A percentile compares a stretch with the other conserved stretches of the same genome.
phyloP scores from a whole-genome alignment of 2,329 filamentous ascomycete species.

The Triangularia verruculosa region DNA sequence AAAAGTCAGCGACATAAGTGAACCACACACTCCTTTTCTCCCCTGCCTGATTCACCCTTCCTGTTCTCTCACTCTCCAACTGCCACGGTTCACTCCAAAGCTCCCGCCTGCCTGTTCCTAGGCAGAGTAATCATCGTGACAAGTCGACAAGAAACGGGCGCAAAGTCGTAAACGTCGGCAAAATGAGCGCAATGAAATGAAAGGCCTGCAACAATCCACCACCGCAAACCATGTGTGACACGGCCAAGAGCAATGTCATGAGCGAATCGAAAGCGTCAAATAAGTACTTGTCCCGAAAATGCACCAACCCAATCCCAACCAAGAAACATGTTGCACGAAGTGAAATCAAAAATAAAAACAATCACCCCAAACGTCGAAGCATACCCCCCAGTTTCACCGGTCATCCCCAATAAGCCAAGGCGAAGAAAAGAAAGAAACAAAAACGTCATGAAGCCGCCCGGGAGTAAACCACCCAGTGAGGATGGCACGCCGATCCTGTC shows the following conservation, averaged over 20 bases:
- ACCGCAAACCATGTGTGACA: background rate
- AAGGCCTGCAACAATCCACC: background rate
- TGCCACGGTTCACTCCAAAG: background rate
- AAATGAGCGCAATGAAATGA: background rate
- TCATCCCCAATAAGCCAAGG: constrained; percentile 9
- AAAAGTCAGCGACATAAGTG: background rate
- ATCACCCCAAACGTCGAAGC: constrained; percentile 5
- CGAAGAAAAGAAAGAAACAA: constrained; percentile 12
- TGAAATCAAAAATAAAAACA: background rate
- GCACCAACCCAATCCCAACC: constrained; percentile 6
- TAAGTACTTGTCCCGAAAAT: constrained; percentile 7
- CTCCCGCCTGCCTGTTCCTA: background rate
- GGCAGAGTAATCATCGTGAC: background rate
- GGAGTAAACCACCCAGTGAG: background rate
- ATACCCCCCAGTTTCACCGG: constrained; percentile 13
- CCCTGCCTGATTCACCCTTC: background rate
- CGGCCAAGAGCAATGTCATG: background rate
- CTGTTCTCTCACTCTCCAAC: background rate
- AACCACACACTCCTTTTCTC: background rate
- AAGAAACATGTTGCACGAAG: constrained; percentile 1
- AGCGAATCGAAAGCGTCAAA: constrained; percentile 1
- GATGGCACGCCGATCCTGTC: constrained; percentile 24
- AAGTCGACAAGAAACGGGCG: background rate
- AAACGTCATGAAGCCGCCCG: constrained; percentile 15
- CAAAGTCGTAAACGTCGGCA: background rate